Evolutionary conservation across 305 asterid genomes (phyloP).

Genomic region (Fraxinus latifolia): DNA sequence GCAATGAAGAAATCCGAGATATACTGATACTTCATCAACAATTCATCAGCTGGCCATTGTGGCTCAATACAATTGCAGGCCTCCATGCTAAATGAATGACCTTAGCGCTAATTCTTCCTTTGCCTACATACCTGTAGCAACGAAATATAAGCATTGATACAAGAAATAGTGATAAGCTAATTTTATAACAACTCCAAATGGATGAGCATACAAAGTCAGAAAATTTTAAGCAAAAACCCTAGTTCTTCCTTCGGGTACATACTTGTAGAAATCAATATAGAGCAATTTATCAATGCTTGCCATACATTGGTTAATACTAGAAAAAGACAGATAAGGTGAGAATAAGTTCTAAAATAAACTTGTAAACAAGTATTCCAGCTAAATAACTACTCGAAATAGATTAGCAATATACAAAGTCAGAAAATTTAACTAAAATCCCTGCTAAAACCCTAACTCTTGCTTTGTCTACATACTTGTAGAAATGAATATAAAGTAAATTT

Average conservation of each 20-base stretch:
- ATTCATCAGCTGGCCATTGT: conserved; percentile 85
- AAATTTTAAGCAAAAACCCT: conserved; percentile 3
- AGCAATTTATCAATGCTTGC: not conserved
- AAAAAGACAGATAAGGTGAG: not conserved
- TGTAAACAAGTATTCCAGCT: not conserved
- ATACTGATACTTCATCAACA: conserved; percentile 89
- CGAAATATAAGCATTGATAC: not conserved
- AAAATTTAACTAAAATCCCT: not conserved
- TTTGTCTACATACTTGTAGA: conserved; percentile 36
- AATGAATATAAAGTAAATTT: conserved; percentile 12
- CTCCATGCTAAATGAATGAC: conserved; percentile 49
- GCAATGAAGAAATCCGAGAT: conserved; percentile 96
- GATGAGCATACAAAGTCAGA: not conserved
- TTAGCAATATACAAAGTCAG: not conserved
- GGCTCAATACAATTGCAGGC: conserved; percentile 89
- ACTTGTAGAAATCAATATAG: conserved; percentile 33
- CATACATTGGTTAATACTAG: not conserved
- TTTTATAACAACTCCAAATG: not conserved
- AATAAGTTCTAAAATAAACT: not conserved
- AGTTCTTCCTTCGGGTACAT: conserved; percentile 21
- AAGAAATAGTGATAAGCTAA: not conserved
- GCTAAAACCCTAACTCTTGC: conserved; percentile 5
- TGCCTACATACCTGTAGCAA: conserved; percentile 39
- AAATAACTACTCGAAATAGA: not conserved
- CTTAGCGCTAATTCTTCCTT: conserved; percentile 19